Evolutionary conservation across 106 monocot species (phyloP).

Genomic region (Platanthera zijinensis): DNA sequence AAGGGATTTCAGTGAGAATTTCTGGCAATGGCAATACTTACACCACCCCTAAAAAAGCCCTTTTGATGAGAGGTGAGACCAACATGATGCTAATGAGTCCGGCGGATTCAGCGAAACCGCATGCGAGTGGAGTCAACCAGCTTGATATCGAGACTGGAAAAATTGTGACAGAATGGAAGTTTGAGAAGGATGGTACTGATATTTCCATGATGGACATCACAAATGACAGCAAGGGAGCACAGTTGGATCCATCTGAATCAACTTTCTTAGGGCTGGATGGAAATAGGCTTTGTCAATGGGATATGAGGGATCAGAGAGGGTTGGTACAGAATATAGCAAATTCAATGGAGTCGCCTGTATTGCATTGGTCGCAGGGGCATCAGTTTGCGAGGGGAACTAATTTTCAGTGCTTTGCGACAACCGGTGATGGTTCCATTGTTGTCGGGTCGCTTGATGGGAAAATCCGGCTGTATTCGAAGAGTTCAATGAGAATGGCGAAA

Average conservation of each 20-base stretch:
- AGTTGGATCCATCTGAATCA: conserved; percentile 68
- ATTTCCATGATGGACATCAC: conserved; percentile 80
- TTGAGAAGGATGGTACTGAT: conserved; percentile 73
- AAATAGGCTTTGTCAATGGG: conserved; percentile 77
- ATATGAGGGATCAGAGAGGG: conserved; percentile 71
- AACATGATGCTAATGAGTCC: conserved; percentile 93
- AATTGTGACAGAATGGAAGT: conserved; percentile 77
- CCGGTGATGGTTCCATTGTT: conserved; percentile 82
- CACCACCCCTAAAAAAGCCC: conserved; percentile 59
- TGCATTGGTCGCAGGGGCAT: conserved; percentile 84
- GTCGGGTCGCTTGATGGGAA: conserved; percentile 87
- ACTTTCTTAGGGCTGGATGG: conserved; percentile 87
- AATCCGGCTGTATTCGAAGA: conserved; percentile 78
- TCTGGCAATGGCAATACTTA: conserved; percentile 7
- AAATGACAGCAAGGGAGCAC: conserved; percentile 78
- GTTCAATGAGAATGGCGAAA: conserved; percentile 94
- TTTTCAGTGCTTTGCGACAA: conserved; percentile 85
- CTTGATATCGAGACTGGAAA: conserved; percentile 82
- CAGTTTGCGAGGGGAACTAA: conserved; percentile 86
- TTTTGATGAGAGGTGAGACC: conserved; percentile 75
- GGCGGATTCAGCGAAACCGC: conserved; percentile 25
- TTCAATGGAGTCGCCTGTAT: conserved; percentile 42
- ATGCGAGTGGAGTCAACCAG: conserved; percentile 55
- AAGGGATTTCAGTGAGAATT: conserved; percentile 61
- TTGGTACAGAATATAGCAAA: conserved; percentile 59